These are phyloP conservation scores for Boletus vinaceobasis DNA, from an alignment of 768 basidiomycete genomes.

Conservation along the genomic window DNA sequence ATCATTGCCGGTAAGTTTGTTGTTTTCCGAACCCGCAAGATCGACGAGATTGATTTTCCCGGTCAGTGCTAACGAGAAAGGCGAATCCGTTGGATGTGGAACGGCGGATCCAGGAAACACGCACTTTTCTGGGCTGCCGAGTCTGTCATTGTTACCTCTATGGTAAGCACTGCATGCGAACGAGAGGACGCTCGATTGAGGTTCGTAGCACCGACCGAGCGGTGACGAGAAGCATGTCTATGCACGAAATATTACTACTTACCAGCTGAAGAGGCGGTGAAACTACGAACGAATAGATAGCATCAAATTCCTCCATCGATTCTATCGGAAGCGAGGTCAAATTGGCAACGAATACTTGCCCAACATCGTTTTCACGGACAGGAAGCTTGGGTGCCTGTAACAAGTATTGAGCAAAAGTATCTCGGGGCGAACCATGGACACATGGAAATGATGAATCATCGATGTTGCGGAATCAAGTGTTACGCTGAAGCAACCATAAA, in stretches of 20 bases:
- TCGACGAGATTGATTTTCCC: conserved; percentile 88
- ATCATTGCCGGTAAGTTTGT: conserved; percentile 88
- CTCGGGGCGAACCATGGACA: neutral
- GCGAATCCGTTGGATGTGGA: neutral
- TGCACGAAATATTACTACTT: neutral
- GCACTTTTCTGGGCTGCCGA: conserved; percentile 51
- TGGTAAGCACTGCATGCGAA: conserved; percentile 82
- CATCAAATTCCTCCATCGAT: conserved; percentile 46
- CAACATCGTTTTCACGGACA: conserved; percentile 49
- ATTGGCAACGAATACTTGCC: conserved; percentile 55
- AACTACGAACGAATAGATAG: conserved; percentile 42
- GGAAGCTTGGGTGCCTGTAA: conserved; percentile 52
- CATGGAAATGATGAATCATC: neutral
- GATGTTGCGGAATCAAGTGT: neutral
- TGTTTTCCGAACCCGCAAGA: conserved; percentile 89
- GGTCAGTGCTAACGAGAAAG: conserved; percentile 44
- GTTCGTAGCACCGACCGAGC: conserved; percentile 83
- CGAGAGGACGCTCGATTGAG: conserved; percentile 83
- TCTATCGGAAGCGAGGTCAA: conserved; percentile 37
- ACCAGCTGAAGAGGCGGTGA: neutral
- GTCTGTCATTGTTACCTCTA: conserved; percentile 61
- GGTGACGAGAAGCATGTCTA: conserved; percentile 71
- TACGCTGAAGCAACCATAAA: neutral
- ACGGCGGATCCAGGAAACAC: conserved; percentile 12
- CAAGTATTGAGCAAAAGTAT: neutral